A percentile compares a stretch with the other conserved stretches of the same genome.
phyloP scores from a whole-genome alignment of 176 grass and related monocot species.

The Avena sativa region DNA sequence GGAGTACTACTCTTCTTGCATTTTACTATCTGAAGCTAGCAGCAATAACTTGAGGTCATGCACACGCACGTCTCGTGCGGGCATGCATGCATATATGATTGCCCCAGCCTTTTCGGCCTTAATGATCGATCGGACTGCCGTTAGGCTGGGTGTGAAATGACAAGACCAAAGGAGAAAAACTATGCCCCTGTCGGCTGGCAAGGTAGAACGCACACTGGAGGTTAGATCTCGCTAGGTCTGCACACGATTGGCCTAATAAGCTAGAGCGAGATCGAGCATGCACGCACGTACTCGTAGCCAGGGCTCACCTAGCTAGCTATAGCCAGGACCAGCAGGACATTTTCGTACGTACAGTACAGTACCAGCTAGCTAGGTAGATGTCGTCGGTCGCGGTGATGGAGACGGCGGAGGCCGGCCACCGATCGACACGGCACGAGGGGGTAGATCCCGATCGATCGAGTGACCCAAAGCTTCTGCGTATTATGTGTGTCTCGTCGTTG shows the following conservation, averaged over 20 bases:
- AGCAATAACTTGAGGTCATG: no score
- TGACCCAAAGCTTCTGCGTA: neutral
- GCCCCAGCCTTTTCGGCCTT: constrained; percentile 1
- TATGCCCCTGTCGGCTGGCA: neutral
- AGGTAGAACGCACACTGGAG: neutral
- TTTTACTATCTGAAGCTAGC: no score
- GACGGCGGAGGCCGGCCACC: neutral
- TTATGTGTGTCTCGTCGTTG: neutral
- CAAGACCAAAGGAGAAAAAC: constrained; percentile 1
- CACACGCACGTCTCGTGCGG: neutral
- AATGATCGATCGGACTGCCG: neutral
- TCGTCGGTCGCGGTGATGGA: neutral
- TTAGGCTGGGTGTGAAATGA: constrained; percentile 25
- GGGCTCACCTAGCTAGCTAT: constrained; percentile 5
- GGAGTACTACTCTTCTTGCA: no score
- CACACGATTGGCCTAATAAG: neutral
- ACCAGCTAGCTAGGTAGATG: neutral
- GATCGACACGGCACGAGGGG: constrained; percentile 9
- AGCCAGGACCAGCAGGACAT: neutral
- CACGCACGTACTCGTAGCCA: neutral
- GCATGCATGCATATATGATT: neutral
- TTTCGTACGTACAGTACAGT: neutral
- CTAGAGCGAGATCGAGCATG: neutral
- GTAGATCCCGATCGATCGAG: neutral
- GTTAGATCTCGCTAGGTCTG: neutral